A percentile compares a stretch with the other conserved stretches of the same genome.
Evolutionary conservation across 768 basidiomycete species (phyloP).

Genomic region (Saitozyma podzolica): DNA sequence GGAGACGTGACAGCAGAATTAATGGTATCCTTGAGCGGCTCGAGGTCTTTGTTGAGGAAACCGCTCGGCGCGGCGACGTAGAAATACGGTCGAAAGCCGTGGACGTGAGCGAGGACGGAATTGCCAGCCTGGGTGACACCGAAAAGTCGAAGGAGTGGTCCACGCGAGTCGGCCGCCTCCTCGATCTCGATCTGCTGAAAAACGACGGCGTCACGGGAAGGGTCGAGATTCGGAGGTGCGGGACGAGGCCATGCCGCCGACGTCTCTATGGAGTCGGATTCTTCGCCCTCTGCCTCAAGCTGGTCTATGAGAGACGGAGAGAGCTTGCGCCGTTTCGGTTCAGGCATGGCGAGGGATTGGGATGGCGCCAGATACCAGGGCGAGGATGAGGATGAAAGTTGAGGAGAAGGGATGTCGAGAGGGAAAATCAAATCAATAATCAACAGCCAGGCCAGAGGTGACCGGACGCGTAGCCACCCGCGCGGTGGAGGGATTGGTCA

Average conservation of each 20-base stretch:
- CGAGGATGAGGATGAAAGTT: too few relatives aligned
- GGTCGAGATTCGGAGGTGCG: conserved; percentile 59
- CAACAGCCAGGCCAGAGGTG: too few relatives aligned
- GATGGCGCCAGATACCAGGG: too few relatives aligned
- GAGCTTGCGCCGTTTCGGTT: conserved; percentile 34
- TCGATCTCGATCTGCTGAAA: conserved; percentile 98
- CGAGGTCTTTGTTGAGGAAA: conserved; percentile 68
- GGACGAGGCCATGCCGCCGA: conserved; percentile 52
- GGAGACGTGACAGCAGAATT: conserved; percentile 55
- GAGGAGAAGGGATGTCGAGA: too few relatives aligned
- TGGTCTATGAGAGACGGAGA: conserved; percentile 44
- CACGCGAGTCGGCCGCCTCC: conserved; percentile 59
- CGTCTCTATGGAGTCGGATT: conserved; percentile 40
- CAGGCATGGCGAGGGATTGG: too few relatives aligned
- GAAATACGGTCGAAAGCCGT: conserved; percentile 87
- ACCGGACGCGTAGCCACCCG: neutral
- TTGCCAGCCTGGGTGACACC: conserved; percentile 89
- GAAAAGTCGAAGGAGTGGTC: conserved; percentile 67
- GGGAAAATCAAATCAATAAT: too few relatives aligned
- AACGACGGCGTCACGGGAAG: conserved; percentile 56
- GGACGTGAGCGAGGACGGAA: conserved; percentile 81
- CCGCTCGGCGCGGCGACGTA: conserved; percentile 85
- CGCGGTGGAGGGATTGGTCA: neutral
- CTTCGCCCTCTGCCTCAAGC: conserved; percentile 39
- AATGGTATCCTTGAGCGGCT: conserved; percentile 65